These are phyloP conservation scores for Aspergillus calidoustus DNA, from an alignment of 2,329 filamentous ascomycete genomes.

Conservation along the genomic window DNA sequence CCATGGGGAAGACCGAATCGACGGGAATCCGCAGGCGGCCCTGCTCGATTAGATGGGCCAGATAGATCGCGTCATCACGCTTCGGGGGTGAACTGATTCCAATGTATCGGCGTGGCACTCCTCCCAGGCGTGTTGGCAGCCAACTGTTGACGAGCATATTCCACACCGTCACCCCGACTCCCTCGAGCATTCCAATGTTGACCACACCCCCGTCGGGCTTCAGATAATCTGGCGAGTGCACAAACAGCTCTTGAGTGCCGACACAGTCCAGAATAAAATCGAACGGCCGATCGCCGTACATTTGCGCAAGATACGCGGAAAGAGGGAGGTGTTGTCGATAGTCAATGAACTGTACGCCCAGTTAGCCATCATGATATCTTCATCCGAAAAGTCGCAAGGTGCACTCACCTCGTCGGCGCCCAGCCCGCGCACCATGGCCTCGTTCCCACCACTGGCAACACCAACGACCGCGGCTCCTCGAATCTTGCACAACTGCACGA, in stretches of 20 bases:
- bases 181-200: conserved; percentile 5
- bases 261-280: conserved; percentile 28
- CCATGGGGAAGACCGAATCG: background rate
- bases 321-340: background rate
- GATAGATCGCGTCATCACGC: conserved; percentile 1
- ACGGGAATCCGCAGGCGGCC: background rate
- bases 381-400: background rate
- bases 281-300: conserved; percentile 22
- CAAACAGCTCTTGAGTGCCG: conserved; percentile 25
- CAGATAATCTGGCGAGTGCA: conserved; percentile 19
- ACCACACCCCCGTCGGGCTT: background rate
- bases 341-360: conserved; percentile 31
- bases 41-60: background rate
- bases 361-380: background rate
- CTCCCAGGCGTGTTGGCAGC: conserved; percentile 3
- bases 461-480: conserved; percentile 24
- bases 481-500: conserved; percentile 26
- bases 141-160: background rate
- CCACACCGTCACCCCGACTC: background rate
- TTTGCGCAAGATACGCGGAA: conserved; percentile 17
- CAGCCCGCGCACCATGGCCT: conserved; percentile 23
- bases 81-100: background rate
- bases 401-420: conserved; percentile 24
- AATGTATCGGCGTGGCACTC: background rate
- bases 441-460: conserved; percentile 26